phyloP scores from a whole-genome alignment of 768 basidiomycete genomes.

The Mycena galopus region DNA sequence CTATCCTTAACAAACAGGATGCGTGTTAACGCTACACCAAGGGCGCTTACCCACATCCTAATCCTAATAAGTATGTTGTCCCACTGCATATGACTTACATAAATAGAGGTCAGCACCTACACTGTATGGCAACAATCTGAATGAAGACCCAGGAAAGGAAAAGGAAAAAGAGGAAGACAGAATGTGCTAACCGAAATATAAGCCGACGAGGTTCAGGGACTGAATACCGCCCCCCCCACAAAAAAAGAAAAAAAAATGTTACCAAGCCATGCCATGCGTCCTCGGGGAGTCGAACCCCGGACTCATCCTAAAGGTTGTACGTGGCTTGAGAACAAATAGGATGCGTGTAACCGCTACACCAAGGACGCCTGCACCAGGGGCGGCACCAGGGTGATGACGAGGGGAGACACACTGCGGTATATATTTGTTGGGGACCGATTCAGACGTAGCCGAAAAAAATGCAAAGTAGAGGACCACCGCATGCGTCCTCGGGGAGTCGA shows the following conservation, averaged over 20 bases:
- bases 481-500: conserved; percentile 1
- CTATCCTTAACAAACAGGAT: not conserved
- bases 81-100: no score
- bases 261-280: not conserved
- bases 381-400: no score
- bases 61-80: no score
- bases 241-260: no score
- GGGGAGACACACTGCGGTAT: no score
- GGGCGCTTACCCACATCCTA: not conserved
- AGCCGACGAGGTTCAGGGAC: no score
- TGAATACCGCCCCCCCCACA: no score
- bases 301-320: not conserved
- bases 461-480: not conserved
- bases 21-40: conserved; percentile 7
- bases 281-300: conserved; percentile 2
- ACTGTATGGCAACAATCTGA: no score
- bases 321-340: not conserved
- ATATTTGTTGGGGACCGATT: not conserved
- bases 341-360: not conserved
- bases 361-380: not conserved
- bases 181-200: no score
- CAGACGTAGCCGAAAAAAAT: not conserved
- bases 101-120: no score
- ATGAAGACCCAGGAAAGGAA: no score
- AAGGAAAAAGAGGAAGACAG: no score